These are phyloP conservation scores for Mycena crocata DNA, from an alignment of 768 basidiomycete genomes.

Conservation along the genomic window DNA sequence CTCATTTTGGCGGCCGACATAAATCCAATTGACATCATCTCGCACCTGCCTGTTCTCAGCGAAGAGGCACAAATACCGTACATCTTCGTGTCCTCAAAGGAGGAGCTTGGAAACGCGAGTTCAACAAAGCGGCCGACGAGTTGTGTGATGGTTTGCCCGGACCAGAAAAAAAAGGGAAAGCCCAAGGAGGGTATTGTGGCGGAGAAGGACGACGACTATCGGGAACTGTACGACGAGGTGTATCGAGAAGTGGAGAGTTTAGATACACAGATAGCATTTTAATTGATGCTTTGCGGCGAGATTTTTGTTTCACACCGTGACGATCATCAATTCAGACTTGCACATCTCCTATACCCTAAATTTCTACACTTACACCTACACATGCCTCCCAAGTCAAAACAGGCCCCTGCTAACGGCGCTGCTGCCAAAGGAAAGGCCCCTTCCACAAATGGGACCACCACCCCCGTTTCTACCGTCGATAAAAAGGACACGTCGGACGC, in stretches of 20 bases:
- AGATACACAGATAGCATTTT: constrained; percentile 77
- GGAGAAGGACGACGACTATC: constrained; percentile 85
- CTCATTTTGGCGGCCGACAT: constrained; percentile 96
- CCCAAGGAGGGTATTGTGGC: constrained; percentile 69
- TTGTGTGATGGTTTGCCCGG: constrained; percentile 94
- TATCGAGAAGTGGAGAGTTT: constrained; percentile 86
- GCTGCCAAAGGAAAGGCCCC: constrained; percentile 55
- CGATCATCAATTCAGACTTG: constrained; percentile 34
- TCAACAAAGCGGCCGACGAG: constrained; percentile 98
- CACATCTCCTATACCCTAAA: constrained; percentile 35
- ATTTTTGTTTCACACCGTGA: constrained; percentile 31
- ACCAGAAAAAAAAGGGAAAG: constrained; percentile 78
- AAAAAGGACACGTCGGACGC: constrained; percentile 59
- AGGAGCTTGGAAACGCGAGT: constrained; percentile 95
- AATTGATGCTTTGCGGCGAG: constrained; percentile 39
- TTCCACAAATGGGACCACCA: constrained; percentile 60
- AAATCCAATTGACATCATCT: constrained; percentile 98
- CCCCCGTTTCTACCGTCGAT: constrained; percentile 55
- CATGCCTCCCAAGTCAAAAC: constrained; percentile 70
- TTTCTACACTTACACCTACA: constrained; percentile 43
- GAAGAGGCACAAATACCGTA: constrained; percentile 95
- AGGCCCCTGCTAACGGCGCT: constrained; percentile 54
- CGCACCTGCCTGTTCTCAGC: constrained; percentile 92
- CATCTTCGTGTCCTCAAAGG: constrained; percentile 90
- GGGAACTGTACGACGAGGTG: constrained; percentile 88